A percentile compares a stretch with the other conserved stretches of the same genome.
Conservation (phyloP, 495 filamentous ascomycete genomes). For the Hypoxylon fuscum region DNA sequence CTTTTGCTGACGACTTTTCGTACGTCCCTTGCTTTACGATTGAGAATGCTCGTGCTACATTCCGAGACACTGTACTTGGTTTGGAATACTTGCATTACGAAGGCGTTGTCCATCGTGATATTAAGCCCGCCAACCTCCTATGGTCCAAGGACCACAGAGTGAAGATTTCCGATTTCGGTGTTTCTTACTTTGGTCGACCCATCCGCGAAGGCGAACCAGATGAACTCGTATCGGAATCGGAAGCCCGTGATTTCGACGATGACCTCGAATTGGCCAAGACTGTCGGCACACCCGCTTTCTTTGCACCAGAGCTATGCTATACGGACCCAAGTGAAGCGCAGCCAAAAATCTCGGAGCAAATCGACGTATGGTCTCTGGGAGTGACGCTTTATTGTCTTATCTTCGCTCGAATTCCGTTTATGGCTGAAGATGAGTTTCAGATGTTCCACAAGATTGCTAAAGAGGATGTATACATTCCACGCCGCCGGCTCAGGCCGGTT, state of each 20-base stretch:
- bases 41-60: slow-evolving; percentile 82
- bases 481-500: slow-evolving; percentile 79
- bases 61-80: slow-evolving; percentile 92
- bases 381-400: slow-evolving; percentile 96
- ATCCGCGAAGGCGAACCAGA: slow-evolving; percentile 78
- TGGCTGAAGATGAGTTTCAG: slow-evolving; percentile 87
- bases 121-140: slow-evolving; percentile 97
- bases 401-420: slow-evolving; percentile 91
- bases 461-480: slow-evolving; percentile 87
- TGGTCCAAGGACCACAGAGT: slow-evolving; percentile 85
- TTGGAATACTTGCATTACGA: slow-evolving; percentile 97
- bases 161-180: slow-evolving; percentile 99
- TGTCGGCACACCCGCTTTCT: slow-evolving; percentile 96
- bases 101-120: slow-evolving; percentile 96
- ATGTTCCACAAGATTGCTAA: slow-evolving; percentile 92
- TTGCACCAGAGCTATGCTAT: slow-evolving; percentile 96
- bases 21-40: slow-evolving; percentile 93
- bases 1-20: slow-evolving; percentile 82
- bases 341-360: slow-evolving; percentile 68
- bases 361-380: slow-evolving; percentile 97
- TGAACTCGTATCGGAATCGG: slow-evolving; percentile 82
- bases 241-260: slow-evolving; percentile 85
- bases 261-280: slow-evolving; percentile 96
- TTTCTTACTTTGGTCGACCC: slow-evolving; percentile 92
- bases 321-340: slow-evolving; percentile 65